Conservation (phyloP, 495 filamentous ascomycete genomes). For the Apiosordaria backusii region DNA sequence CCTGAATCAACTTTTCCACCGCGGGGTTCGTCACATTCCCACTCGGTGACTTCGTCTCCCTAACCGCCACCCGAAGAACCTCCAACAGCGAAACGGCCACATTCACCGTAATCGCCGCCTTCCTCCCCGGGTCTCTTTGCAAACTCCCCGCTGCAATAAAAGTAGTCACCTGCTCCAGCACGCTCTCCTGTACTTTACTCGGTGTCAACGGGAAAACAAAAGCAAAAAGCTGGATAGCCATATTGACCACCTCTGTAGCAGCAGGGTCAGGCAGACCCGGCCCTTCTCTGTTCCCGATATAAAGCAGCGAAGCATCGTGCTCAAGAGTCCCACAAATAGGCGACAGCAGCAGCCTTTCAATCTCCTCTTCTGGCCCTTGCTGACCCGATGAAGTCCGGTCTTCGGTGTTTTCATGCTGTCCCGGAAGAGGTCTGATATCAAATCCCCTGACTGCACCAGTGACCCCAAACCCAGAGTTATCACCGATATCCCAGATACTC, state of each 20-base stretch:
- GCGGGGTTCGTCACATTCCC: constrained; percentile 71
- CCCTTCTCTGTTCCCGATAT: constrained; percentile 51
- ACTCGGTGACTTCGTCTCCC: constrained; percentile 66
- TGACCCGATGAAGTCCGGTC: constrained; percentile 59
- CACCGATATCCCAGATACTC: constrained; percentile 87
- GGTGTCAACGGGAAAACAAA: constrained; percentile 83
- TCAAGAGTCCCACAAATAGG: constrained; percentile 81
- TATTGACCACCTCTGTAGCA: constrained; percentile 87
- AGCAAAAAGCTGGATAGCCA: constrained; percentile 88
- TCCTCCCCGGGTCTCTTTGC: constrained; percentile 82
- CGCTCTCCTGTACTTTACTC: constrained; percentile 89
- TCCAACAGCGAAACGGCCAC: constrained; percentile 76
- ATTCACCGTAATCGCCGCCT: constrained; percentile 87
- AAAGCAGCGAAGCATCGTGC: constrained; percentile 82
- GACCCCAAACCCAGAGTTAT: constrained; percentile 92
- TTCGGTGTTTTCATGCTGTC: constrained; percentile 59
- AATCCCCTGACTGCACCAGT: constrained; percentile 80
- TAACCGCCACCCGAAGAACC: constrained; percentile 76
- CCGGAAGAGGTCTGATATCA: constrained; percentile 63
- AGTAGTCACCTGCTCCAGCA: constrained; percentile 85
- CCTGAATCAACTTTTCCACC: constrained; percentile 84
- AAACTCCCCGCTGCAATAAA: constrained; percentile 74
- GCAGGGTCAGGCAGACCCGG: constrained; percentile 68
- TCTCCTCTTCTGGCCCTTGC: constrained; percentile 60
- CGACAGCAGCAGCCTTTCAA: constrained; percentile 66